Conservation (phyloP, 1,284 basidiomycete species). For the Termitomyces sp. region DNA sequence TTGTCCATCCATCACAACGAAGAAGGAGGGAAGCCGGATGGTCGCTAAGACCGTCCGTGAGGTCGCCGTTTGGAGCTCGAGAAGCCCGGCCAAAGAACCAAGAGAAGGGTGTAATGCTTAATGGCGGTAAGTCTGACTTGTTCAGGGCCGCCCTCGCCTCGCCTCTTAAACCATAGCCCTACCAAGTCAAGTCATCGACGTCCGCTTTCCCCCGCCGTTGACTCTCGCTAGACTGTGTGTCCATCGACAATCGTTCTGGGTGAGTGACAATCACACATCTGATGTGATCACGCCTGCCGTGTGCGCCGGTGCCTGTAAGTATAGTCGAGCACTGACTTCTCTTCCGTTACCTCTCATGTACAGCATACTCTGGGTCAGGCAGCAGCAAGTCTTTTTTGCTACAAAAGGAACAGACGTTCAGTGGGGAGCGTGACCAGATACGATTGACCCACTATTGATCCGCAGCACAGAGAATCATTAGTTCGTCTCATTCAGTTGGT, state of each 20-base stretch:
- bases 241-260: not conserved
- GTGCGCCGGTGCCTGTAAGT: not conserved
- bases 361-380: not conserved
- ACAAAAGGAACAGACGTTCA: not conserved
- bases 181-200: not conserved
- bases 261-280: conserved; percentile 5
- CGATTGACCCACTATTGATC: not conserved
- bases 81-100: conserved; percentile 4
- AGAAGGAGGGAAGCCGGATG: not conserved
- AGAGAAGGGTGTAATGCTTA: not conserved
- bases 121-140: conserved; percentile 3
- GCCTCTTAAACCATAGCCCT: not conserved
- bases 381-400: not conserved
- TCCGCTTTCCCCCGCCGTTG: not conserved
- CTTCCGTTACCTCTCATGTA: not conserved
- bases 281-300: conserved; percentile 9
- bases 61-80: conserved; percentile 5
- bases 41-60: not conserved
- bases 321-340: not conserved
- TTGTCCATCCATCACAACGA: not conserved
- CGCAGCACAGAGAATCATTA: not conserved
- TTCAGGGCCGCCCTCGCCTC: not conserved
- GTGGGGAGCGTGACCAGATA: not conserved
- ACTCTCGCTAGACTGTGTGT: not conserved
- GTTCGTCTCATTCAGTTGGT: not conserved